These are phyloP conservation scores for Monilinia vaccinii-corymbosi DNA, from an alignment of 2,329 filamentous ascomycete species.

Conservation along the genomic window DNA sequence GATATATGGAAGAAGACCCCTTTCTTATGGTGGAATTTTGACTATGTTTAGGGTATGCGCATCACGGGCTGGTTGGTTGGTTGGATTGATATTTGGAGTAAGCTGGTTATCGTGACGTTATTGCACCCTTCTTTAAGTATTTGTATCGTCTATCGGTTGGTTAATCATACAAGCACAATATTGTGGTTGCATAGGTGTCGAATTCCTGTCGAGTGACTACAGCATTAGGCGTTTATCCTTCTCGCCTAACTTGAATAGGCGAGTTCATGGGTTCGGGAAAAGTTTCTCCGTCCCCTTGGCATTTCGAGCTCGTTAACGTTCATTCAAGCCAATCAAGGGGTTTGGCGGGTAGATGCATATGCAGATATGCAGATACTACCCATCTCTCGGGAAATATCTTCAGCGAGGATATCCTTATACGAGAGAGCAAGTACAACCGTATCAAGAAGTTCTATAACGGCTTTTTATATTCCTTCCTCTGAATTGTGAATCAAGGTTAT, in stretches of 20 bases:
- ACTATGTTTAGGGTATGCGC: no score
- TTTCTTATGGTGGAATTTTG: neutral
- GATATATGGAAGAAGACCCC: neutral
- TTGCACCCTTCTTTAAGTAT: neutral
- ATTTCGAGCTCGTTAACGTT: neutral
- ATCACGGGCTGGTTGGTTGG: neutral
- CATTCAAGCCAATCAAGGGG: neutral
- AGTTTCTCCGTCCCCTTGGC: neutral
- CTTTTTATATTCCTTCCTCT: no score
- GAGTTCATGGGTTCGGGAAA: neutral
- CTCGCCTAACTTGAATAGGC: neutral
- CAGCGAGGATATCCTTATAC: neutral
- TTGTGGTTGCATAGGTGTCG: neutral
- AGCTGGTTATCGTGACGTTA: neutral
- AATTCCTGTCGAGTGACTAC: no score
- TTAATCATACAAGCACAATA: no score
- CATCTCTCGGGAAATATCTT: neutral
- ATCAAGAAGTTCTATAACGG: neutral
- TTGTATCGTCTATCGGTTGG: neutral
- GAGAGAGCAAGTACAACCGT: neutral
- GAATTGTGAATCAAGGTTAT: no score
- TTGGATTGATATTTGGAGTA: no score
- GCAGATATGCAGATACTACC: neutral
- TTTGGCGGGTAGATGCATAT: neutral
- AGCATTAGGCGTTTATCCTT: no score